Evolutionary conservation across 139 green algal species (phyloP), one percentile per base, ranked within the genome.

Genomic region (Nannochloris sp.): DNA sequence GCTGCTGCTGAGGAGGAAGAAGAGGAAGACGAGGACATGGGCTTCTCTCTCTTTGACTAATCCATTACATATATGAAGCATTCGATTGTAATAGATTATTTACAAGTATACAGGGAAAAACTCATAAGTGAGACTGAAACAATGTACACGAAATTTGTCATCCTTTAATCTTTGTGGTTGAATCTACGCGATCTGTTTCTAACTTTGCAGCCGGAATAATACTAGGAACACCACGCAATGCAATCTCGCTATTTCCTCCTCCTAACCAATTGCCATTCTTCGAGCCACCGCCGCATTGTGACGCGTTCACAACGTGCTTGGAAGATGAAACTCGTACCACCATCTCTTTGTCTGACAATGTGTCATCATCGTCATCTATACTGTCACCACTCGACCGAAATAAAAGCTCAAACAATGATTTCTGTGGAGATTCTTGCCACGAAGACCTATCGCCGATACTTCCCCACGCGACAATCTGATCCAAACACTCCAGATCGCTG

Each of bases 1-100:
- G 62, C 69, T 31, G 79, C 81, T 64, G 61, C 75, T 48, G 85
- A 93, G 74, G 73, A 84, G 55, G 84, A 90, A 72, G 88, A 94
- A 55, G 77, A 83, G 12, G 62, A 59, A 10, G 59, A 72, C 2
- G 68, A 66, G 36, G 78, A 66, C 34, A 66, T 66, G 60, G 60
- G 60, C 9, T 66, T 66, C 60, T 27, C 8, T 53, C 60, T 66
- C 16, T 66, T 66, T 44, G 60, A 66, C 24, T 66, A 66, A 54
- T 14, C 15, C 11, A 40, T 15, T 51, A 40, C 34, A 40, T 40
- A 40, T 46, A 21, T 54, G 5, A 40, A 40, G 2, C 34, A 40
- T 40, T 40, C 34, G 7, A 40, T 40, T 40, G 34, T 40, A 40
- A 40, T 40, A 9, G 34, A 40, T 40, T 40, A 40, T 40, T 40